phyloP scores from a whole-genome alignment of 208 protist genomes.

The Leishmania martiniquensis region DNA sequence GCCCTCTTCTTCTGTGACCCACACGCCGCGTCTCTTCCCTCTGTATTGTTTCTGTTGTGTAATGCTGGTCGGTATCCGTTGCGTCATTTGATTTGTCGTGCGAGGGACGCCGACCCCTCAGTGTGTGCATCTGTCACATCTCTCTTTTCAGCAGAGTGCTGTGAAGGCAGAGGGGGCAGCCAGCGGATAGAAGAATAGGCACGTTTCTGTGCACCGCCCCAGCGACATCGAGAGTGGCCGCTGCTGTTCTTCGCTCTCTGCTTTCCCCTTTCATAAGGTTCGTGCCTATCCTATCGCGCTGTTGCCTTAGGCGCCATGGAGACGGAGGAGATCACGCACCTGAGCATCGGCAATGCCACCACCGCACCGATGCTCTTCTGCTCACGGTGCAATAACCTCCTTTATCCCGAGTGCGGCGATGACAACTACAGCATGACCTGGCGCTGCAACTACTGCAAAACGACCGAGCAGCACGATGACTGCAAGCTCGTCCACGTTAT shows the following conservation, averaged over 20 bases:
- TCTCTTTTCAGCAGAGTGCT: too few species aligned
- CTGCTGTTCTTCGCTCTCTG: not conserved
- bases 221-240: not conserved
- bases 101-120: too few species aligned
- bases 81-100: not conserved
- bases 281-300: not conserved
- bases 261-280: conserved; percentile 16
- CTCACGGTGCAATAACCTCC: conserved; percentile 81
- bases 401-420: conserved; percentile 82
- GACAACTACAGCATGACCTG: conserved; percentile 66
- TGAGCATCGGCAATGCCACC: conserved; percentile 41
- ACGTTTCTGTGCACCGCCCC: not conserved
- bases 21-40: not conserved
- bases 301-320: conserved; percentile 17
- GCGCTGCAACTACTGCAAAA: conserved; percentile 89
- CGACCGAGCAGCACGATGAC: conserved; percentile 75
- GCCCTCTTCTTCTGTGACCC: not conserved
- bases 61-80: not conserved
- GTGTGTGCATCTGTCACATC: too few species aligned
- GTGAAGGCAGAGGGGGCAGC: too few species aligned
- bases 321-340: conserved; percentile 11
- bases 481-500: conserved; percentile 89
- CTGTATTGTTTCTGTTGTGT: not conserved
- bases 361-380: conserved; percentile 92
- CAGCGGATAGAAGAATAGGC: not conserved